Evolutionary conservation across 192 early-diverging fungal species (phyloP).

Genomic region (Coemansia sp.): DNA sequence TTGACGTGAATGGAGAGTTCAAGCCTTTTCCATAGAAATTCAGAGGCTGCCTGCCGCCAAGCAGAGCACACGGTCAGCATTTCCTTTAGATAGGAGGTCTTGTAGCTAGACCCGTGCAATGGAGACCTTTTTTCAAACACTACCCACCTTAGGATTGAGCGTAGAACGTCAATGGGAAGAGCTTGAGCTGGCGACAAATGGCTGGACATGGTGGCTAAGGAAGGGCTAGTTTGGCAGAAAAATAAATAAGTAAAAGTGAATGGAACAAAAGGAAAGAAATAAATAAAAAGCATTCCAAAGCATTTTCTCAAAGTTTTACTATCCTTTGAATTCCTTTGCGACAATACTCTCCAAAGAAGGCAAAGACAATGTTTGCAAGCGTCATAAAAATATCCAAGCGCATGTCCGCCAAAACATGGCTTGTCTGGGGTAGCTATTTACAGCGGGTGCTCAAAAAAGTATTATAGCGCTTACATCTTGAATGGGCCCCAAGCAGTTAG

Average conservation of each 20-base stretch:
- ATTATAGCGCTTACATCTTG: no score
- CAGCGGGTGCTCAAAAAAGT: no score
- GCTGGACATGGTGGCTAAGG: background rate
- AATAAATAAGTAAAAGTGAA: background rate
- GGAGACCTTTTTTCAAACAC: background rate
- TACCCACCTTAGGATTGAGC: background rate
- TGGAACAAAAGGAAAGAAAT: background rate
- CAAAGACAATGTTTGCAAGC: no score
- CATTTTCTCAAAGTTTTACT: no score
- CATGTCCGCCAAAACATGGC: no score
- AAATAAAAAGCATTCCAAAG: no score
- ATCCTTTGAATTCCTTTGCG: no score
- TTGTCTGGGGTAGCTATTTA: no score
- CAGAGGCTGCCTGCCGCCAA: background rate
- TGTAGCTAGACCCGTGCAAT: background rate
- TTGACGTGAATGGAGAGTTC: background rate
- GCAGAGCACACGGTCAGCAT: background rate
- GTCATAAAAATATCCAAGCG: no score
- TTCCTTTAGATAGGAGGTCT: background rate
- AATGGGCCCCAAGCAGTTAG: no score
- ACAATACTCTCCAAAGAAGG: no score
- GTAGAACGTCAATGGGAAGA: background rate
- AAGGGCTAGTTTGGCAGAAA: background rate
- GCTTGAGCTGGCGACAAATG: background rate
- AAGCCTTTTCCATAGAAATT: background rate